A percentile compares a stretch with the other conserved stretches of the same genome.
Evolutionary conservation across 108 stramenopile genomes (phyloP).

Genomic region (Stephanodiscus minutulus): DNA sequence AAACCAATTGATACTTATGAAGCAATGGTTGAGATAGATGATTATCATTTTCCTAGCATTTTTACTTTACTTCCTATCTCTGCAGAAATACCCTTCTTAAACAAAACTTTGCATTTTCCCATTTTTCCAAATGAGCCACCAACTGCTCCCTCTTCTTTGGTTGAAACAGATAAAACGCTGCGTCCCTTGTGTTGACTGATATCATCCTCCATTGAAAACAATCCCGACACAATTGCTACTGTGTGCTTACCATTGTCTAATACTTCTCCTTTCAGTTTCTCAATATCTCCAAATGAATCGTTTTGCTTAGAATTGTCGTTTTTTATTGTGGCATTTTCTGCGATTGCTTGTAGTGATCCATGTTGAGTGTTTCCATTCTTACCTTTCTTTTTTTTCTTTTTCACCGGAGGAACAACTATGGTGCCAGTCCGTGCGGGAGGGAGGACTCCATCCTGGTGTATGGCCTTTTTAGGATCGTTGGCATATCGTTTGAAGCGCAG

Average conservation of each 20-base stretch:
- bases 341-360: constrained; percentile 18
- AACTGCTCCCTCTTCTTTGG: constrained; percentile 73
- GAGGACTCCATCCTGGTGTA: constrained; percentile 77
- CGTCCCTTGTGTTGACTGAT: constrained; percentile 71
- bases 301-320: not conserved
- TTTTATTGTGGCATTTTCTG: not conserved
- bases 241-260: constrained; percentile 65
- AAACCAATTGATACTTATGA: no score
- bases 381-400: constrained; percentile 56
- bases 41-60: constrained; percentile 10
- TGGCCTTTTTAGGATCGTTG: constrained; percentile 79
- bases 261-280: constrained; percentile 79
- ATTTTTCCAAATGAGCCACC: constrained; percentile 92
- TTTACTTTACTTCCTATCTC: constrained; percentile 40
- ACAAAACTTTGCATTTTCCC: constrained; percentile 93
- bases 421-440: constrained; percentile 65
- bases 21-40: no score
- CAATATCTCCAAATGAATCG: constrained; percentile 60
- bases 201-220: constrained; percentile 89
- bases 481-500: constrained; percentile 83
- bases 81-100: constrained; percentile 76
- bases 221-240: constrained; percentile 81
- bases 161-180: constrained; percentile 56
- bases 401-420: constrained; percentile 56
- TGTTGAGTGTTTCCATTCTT: constrained; percentile 31